A percentile compares a stretch with the other conserved stretches of the same genome.
Evolutionary conservation across 2,329 filamentous ascomycete genomes (phyloP).

Genomic region (Teratosphaeria nubilosa): DNA sequence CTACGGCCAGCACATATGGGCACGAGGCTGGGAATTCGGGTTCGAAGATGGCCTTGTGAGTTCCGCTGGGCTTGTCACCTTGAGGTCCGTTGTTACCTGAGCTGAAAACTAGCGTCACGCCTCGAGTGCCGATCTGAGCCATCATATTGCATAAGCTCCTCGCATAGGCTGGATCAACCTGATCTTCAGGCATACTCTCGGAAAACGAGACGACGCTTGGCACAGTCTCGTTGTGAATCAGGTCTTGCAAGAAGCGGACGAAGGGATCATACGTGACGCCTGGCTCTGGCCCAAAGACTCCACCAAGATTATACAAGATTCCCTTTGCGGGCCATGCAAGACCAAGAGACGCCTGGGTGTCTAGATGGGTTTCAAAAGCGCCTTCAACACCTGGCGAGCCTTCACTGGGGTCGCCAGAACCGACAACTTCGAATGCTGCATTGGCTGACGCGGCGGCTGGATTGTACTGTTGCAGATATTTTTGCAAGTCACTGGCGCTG

Average conservation of each 20-base stretch:
- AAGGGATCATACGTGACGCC: constrained; percentile 15
- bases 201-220: constrained; percentile 16
- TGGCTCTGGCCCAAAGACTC: constrained; percentile 14
- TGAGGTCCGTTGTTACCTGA: constrained; percentile 47
- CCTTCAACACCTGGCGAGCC: constrained; percentile 7
- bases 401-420: constrained; percentile 9
- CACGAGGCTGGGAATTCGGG: constrained; percentile 39
- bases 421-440: constrained; percentile 9
- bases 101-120: constrained; percentile 51
- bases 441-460: constrained; percentile 11
- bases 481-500: constrained; percentile 10
- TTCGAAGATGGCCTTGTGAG: constrained; percentile 34
- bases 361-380: constrained; percentile 15
- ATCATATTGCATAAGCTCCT: constrained; percentile 53
- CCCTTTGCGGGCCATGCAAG: constrained; percentile 13
- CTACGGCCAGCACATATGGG: constrained; percentile 38
- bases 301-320: constrained; percentile 16
- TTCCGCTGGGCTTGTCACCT: constrained; percentile 20
- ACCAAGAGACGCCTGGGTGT: constrained; percentile 13
- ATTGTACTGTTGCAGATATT: constrained; percentile 13
- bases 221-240: constrained; percentile 14
- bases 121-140: constrained; percentile 54
- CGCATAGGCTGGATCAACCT: constrained; percentile 38
- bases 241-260: constrained; percentile 14
- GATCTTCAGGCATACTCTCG: constrained; percentile 12